Evolutionary conservation across 345 rosid species (phyloP).

Genomic region (Populus deltoides): DNA sequence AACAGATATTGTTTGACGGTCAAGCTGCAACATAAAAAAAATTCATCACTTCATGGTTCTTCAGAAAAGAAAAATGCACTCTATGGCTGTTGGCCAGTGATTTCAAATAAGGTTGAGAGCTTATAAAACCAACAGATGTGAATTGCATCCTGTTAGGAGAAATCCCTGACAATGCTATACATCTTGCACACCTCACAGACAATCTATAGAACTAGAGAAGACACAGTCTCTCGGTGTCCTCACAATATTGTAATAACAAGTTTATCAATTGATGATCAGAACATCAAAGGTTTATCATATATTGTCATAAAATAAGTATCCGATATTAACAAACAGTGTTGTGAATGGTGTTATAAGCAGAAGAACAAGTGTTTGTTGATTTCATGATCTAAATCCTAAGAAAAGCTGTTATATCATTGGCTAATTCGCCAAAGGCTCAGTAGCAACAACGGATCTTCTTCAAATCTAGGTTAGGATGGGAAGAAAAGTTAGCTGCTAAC

Average conservation of each 20-base stretch:
- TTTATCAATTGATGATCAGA: not conserved
- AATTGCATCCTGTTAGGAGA: not conserved
- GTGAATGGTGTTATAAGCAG: not conserved
- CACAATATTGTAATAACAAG: not conserved
- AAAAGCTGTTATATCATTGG: not conserved
- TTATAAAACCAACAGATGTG: not conserved
- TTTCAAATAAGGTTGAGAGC: not conserved
- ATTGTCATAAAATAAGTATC: not conserved
- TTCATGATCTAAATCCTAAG: not conserved
- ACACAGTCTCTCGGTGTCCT: not conserved
- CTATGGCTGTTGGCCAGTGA: not conserved
- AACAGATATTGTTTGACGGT: conserved; percentile 59
- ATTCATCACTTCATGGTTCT: not conserved
- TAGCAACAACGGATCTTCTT: not conserved
- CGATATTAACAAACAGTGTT: not conserved
- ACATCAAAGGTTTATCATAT: not conserved
- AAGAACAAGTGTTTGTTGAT: not conserved
- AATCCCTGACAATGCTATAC: not conserved
- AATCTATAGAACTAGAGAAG: not conserved
- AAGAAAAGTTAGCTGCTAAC: not conserved
- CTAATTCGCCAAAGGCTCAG: not conserved
- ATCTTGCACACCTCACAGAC: not conserved
- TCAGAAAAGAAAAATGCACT: not conserved
- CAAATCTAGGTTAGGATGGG: not conserved
- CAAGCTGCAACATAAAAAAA: conserved; percentile 51